Percentiles rank a stretch among this genome's conserved stretches.
These are phyloP conservation scores for Nigrospora oryzae DNA, from an alignment of 2,329 filamentous ascomycete species.

Conservation along the genomic window DNA sequence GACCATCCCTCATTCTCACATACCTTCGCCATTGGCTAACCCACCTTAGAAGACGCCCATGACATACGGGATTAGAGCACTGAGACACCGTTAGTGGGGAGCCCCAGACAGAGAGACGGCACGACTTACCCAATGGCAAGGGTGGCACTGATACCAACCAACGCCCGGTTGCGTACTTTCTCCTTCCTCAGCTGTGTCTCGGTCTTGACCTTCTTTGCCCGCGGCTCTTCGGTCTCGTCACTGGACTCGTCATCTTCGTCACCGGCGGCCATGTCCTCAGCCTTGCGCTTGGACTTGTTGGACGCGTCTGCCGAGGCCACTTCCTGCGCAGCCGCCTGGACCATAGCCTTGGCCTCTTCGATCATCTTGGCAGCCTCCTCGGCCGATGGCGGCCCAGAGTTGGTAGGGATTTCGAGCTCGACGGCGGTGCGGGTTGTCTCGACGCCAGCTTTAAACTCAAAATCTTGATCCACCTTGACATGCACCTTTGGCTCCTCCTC, in stretches of 20 bases:
- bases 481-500: slow-evolving; percentile 55
- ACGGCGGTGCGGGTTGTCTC: slow-evolving; percentile 67
- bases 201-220: slow-evolving; percentile 71
- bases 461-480: slow-evolving; percentile 58
- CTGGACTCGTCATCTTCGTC: slow-evolving; percentile 43
- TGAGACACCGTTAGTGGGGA: slow-evolving; percentile 5
- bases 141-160: slow-evolving; percentile 79
- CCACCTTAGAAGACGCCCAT: slow-evolving; percentile 37
- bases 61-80: slow-evolving; percentile 41
- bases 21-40: no score
- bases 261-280: slow-evolving; percentile 61
- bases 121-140: slow-evolving; percentile 79
- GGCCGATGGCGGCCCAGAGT: slow-evolving; percentile 57
- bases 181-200: slow-evolving; percentile 78
- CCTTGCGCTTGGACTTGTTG: slow-evolving; percentile 64
- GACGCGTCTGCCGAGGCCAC: slow-evolving; percentile 26
- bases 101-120: slow-evolving; percentile 12
- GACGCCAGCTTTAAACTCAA: slow-evolving; percentile 40
- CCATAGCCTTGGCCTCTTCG: slow-evolving; percentile 80
- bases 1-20: no score
- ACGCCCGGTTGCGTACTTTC: slow-evolving; percentile 74
- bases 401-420: slow-evolving; percentile 64
- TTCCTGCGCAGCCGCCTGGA: slow-evolving; percentile 48
- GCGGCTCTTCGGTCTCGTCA: slow-evolving; percentile 29
- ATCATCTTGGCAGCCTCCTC: slow-evolving; percentile 80